These are phyloP conservation scores for Sophora flavescens DNA, from an alignment of 306 rosid species.

Conservation along the genomic window DNA sequence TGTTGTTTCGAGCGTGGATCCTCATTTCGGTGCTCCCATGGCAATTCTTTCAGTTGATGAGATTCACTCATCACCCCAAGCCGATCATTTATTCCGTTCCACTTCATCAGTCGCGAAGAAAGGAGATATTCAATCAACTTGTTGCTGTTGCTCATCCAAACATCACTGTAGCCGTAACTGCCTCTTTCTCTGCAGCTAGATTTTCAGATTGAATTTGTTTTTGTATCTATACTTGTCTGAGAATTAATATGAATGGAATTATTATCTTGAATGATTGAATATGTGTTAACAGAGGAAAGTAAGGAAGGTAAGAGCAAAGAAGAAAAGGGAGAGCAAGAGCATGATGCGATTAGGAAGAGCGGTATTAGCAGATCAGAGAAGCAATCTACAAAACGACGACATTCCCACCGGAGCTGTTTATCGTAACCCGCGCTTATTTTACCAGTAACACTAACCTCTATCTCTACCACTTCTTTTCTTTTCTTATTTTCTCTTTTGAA, in stretches of 20 bases:
- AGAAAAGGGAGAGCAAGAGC: slow-evolving; percentile 51
- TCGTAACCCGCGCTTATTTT: slow-evolving; percentile 51
- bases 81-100: background rate
- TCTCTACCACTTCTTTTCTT: background rate
- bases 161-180: slow-evolving; percentile 26
- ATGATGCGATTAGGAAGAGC: slow-evolving; percentile 44
- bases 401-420: slow-evolving; percentile 46
- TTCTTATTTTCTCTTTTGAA: background rate
- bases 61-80: background rate
- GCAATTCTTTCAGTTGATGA: slow-evolving; percentile 5
- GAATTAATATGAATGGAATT: too few species aligned
- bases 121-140: background rate
- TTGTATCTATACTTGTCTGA: background rate
- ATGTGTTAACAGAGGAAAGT: slow-evolving; percentile 36
- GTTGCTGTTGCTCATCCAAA: slow-evolving; percentile 36
- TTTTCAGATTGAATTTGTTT: background rate
- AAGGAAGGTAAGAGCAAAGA: slow-evolving; percentile 15
- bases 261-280: background rate
- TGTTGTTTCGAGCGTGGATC: slow-evolving; percentile 23
- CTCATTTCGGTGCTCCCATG: slow-evolving; percentile 27
- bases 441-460: slow-evolving; percentile 41
- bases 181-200: background rate
- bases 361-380: slow-evolving; percentile 22
- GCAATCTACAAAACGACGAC: slow-evolving; percentile 2
- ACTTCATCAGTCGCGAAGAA: background rate